These are phyloP conservation scores for Multifurca ochricompacta DNA, from an alignment of 768 basidiomycete genomes.

Conservation along the genomic window DNA sequence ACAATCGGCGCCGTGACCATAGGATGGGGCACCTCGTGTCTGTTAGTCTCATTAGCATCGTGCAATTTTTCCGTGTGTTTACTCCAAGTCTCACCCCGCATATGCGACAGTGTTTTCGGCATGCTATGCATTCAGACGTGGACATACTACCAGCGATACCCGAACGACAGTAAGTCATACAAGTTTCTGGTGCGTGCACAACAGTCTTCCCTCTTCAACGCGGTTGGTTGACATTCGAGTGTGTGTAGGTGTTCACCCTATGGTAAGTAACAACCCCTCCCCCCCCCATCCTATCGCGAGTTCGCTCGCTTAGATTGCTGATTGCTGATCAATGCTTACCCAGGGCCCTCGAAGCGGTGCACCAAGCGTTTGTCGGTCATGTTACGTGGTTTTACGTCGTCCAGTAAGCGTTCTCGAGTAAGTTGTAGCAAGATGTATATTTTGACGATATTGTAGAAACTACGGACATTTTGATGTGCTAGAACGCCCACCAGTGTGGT, in stretches of 20 bases:
- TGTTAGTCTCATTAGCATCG: constrained; percentile 13
- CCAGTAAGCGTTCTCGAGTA: not conserved
- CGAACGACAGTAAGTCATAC: constrained; percentile 14
- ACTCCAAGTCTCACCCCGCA: not conserved
- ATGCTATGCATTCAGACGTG: constrained; percentile 19
- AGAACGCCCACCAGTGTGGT: constrained; percentile 17
- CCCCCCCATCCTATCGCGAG: no score
- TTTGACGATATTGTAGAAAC: not conserved
- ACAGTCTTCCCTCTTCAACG: not conserved
- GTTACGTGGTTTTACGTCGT: constrained; percentile 13
- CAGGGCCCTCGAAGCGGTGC: constrained; percentile 16
- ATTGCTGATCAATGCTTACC: not conserved
- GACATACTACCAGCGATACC: constrained; percentile 17
- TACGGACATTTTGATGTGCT: constrained; percentile 1
- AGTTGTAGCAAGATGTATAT: not conserved
- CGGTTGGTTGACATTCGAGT: not conserved
- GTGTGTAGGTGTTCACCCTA: constrained; percentile 7
- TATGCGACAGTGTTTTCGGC: constrained; percentile 13
- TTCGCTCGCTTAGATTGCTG: no score
- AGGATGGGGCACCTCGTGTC: constrained; percentile 17
- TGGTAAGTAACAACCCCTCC: no score
- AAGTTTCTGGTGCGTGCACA: constrained; percentile 15
- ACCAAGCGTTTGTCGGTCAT: constrained; percentile 19
- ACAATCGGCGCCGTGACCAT: constrained; percentile 17
- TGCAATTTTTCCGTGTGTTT: not conserved